A percentile compares a stretch with the other conserved stretches of the same genome.
phyloP scores from a whole-genome alignment of 2,329 filamentous ascomycete species.

The Didymella pomorum region DNA sequence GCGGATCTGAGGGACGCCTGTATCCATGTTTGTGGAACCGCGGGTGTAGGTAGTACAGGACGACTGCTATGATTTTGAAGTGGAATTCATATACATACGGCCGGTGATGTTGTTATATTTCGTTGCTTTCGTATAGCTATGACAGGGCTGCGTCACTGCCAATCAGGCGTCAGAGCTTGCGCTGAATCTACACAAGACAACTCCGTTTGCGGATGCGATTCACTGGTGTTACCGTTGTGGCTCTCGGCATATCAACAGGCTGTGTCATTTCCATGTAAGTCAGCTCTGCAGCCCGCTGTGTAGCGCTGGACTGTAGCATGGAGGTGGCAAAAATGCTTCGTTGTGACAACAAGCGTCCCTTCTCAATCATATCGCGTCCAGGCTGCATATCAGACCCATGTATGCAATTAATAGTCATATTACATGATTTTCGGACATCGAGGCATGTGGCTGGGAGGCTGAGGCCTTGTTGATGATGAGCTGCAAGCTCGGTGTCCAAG shows the following conservation, averaged over 20 bases:
- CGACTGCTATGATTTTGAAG: not conserved
- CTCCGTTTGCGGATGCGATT: slow-evolving; percentile 9
- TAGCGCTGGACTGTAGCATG: not conserved
- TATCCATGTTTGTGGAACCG: not conserved
- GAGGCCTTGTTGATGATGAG: not conserved
- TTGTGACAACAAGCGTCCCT: not conserved
- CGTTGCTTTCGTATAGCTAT: not conserved
- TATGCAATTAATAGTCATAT: not conserved
- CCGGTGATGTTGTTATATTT: slow-evolving; percentile 7
- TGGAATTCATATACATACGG: not conserved
- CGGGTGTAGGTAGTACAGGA: not conserved
- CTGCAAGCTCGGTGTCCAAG: not conserved
- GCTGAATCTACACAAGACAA: slow-evolving; percentile 5
- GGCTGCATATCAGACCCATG: not conserved
- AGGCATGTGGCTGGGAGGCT: not conserved
- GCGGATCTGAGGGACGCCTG: not conserved
- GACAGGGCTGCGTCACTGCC: slow-evolving; percentile 12
- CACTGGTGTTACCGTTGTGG: slow-evolving; percentile 7
- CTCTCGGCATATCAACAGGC: not conserved
- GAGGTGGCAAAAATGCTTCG: slow-evolving; percentile 1
- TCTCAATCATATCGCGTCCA: slow-evolving; percentile 10
- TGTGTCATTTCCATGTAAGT: not conserved
- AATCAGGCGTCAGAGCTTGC: slow-evolving; percentile 1
- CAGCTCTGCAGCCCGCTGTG: not conserved
- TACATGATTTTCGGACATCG: slow-evolving; percentile 4